Evolutionary conservation across 495 filamentous ascomycete genomes (phyloP).

Genomic region (Tetracladium setigerum): DNA sequence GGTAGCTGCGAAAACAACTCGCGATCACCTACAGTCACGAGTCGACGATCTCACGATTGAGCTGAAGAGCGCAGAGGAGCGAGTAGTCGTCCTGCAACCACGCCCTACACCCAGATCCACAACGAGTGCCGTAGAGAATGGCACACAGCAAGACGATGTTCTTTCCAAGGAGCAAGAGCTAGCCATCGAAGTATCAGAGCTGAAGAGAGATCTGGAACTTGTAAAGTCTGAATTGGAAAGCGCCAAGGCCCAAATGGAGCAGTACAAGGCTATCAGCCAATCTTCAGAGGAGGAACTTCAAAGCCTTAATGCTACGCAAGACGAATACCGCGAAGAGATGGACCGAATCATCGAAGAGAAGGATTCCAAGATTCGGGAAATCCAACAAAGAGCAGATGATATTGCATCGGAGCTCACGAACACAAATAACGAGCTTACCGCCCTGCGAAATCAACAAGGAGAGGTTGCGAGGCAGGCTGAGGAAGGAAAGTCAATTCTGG

Average conservation of each 20-base stretch:
- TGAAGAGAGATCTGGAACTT: slow-evolving; percentile 75
- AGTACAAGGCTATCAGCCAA: slow-evolving; percentile 84
- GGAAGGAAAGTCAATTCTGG: slow-evolving; percentile 68
- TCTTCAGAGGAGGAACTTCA: slow-evolving; percentile 82
- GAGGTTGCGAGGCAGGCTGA: slow-evolving; percentile 65
- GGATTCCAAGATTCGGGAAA: slow-evolving; percentile 64
- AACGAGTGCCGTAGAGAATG: slow-evolving; percentile 19
- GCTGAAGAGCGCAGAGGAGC: slow-evolving; percentile 80
- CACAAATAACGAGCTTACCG: slow-evolving; percentile 71
- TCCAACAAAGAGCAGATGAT: slow-evolving; percentile 75
- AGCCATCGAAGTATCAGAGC: slow-evolving; percentile 68
- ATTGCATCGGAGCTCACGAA: slow-evolving; percentile 70
- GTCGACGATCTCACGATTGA: slow-evolving; percentile 86
- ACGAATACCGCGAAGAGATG: slow-evolving; percentile 79
- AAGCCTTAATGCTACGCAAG: slow-evolving; percentile 68
- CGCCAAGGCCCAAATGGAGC: slow-evolving; percentile 70
- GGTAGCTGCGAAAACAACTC: slow-evolving; percentile 70
- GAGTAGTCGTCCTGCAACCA: slow-evolving; percentile 68
- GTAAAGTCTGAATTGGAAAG: slow-evolving; percentile 68
- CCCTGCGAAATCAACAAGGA: slow-evolving; percentile 66
- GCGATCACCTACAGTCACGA: slow-evolving; percentile 78
- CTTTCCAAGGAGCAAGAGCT: slow-evolving; percentile 78
- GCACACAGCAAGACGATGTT: slow-evolving; percentile 37
- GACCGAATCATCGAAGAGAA: slow-evolving; percentile 66
- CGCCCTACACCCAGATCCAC: slow-evolving; percentile 51